A percentile compares a stretch with the other conserved stretches of the same genome.
Conservation (phyloP, 2,329 filamentous ascomycete genomes). For the Zelopaecilomyces penicillatus region DNA sequence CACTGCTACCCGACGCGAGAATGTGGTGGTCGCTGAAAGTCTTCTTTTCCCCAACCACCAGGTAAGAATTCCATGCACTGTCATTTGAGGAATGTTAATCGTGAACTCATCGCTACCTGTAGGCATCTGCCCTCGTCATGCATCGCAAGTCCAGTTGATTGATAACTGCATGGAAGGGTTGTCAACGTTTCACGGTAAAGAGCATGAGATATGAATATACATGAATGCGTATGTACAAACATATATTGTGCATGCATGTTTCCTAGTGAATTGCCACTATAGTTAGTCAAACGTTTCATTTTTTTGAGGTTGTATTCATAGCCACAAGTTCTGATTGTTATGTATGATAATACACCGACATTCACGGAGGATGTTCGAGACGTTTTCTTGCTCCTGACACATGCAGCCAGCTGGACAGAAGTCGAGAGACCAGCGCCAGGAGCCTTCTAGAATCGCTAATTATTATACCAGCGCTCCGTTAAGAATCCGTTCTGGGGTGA, state of each 20-base stretch:
- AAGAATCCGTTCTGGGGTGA: slow-evolving; percentile 61
- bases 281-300: too few relatives aligned
- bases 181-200: too few relatives aligned
- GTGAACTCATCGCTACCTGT: background rate
- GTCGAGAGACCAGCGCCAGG: slow-evolving; percentile 19
- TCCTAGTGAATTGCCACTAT: too few relatives aligned
- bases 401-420: slow-evolving; percentile 19
- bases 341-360: too few relatives aligned
- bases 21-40: slow-evolving; percentile 83
- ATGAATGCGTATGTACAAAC: too few relatives aligned
- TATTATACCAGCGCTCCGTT: slow-evolving; percentile 76
- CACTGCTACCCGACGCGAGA: slow-evolving; percentile 72
- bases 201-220: too few relatives aligned
- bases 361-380: slow-evolving; percentile 27
- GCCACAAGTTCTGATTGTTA: too few relatives aligned
- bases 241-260: too few relatives aligned
- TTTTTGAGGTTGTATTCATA: too few relatives aligned
- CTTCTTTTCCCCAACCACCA: slow-evolving; percentile 85
- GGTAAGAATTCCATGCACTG: slow-evolving; percentile 35
- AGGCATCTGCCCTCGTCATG: slow-evolving; percentile 26
- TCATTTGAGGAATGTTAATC: background rate
- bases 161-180: too few relatives aligned
- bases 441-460: slow-evolving; percentile 32
- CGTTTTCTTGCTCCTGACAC: slow-evolving; percentile 33
- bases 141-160: slow-evolving; percentile 18